Conservation (phyloP, 768 basidiomycete species). For the Chalciporus sphaerocephalus region DNA sequence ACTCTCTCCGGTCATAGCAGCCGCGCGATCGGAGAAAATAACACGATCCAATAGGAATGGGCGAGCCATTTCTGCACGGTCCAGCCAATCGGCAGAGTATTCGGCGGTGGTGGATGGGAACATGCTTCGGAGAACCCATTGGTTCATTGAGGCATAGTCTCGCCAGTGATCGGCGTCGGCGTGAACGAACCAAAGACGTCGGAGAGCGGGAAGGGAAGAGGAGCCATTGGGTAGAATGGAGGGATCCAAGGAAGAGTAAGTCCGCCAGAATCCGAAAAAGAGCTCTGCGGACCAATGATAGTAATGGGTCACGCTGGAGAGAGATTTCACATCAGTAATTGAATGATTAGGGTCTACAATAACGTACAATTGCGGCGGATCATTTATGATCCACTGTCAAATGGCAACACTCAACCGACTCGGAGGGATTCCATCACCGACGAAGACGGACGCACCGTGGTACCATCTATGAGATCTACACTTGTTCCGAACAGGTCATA, state of each 20-base stretch:
- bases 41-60: conserved; percentile 85
- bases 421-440: neutral
- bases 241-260: conserved; percentile 79
- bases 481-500: conserved; percentile 61
- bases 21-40: conserved; percentile 79
- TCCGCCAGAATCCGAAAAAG: conserved; percentile 88
- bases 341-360: too few species aligned
- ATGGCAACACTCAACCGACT: conserved; percentile 6
- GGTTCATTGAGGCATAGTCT: conserved; percentile 89
- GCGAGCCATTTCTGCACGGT: conserved; percentile 64
- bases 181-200: conserved; percentile 73
- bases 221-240: conserved; percentile 60
- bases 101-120: conserved; percentile 82
- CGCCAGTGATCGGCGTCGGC: conserved; percentile 78
- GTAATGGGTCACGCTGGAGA: conserved; percentile 75
- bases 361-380: conserved; percentile 78
- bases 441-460: conserved; percentile 45
- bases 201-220: conserved; percentile 67
- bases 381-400: conserved; percentile 74
- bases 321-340: neutral
- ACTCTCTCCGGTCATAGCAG: conserved; percentile 68
- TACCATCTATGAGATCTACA: conserved; percentile 76
- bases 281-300: conserved; percentile 94
- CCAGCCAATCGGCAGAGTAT: conserved; percentile 78
- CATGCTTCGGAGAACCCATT: conserved; percentile 73